phyloP scores from a whole-genome alignment of 768 basidiomycete species.

The Holtermannia corniformis region DNA sequence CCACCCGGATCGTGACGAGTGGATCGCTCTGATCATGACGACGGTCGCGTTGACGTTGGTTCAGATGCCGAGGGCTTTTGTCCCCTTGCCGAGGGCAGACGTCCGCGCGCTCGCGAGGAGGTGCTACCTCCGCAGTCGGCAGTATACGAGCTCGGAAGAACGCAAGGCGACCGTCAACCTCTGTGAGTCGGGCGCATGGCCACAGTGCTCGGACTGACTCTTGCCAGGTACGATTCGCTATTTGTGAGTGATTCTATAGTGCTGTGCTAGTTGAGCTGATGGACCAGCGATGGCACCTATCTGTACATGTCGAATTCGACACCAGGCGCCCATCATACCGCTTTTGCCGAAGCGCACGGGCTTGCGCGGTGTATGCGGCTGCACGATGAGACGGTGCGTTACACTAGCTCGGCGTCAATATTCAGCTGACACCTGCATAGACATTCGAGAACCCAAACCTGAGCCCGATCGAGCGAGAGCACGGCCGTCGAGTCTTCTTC shows the following conservation, averaged over 20 bases:
- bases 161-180: slow-evolving; percentile 15
- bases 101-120: slow-evolving; percentile 75
- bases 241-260: slow-evolving; percentile 52
- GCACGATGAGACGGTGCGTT: slow-evolving; percentile 15
- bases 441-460: not conserved
- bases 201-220: slow-evolving; percentile 68
- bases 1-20: slow-evolving; percentile 56
- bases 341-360: not conserved
- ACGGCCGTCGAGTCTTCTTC: slow-evolving; percentile 81
- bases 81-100: slow-evolving; percentile 63
- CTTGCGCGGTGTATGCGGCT: slow-evolving; percentile 1
- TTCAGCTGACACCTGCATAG: not conserved
- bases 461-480: slow-evolving; percentile 69
- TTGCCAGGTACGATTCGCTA: slow-evolving; percentile 77
- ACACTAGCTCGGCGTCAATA: not conserved
- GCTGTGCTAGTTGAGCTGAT: slow-evolving; percentile 8
- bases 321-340: not conserved
- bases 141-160: slow-evolving; percentile 17
- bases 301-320: not conserved
- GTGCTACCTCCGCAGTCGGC: slow-evolving; percentile 51
- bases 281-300: not conserved
- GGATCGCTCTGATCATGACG: slow-evolving; percentile 82
- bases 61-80: slow-evolving; percentile 76
- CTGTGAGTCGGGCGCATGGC: slow-evolving; percentile 51
- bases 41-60: slow-evolving; percentile 79